phyloP scores from a whole-genome alignment of 2,329 filamentous ascomycete genomes.

The Colletotrichum sp. region DNA sequence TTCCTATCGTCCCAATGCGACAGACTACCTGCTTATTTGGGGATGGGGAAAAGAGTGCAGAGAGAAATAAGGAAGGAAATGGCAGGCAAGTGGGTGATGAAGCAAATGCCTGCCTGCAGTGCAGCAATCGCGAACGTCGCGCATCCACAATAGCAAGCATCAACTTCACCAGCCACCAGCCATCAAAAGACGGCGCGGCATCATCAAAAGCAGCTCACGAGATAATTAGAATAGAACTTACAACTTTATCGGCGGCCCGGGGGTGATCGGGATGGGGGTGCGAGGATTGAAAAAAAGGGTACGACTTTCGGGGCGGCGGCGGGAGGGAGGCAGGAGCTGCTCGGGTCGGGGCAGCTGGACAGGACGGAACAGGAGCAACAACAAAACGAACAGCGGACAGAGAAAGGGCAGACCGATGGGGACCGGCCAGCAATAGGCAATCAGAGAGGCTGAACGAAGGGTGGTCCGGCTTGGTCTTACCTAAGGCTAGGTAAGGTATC shows the following conservation, averaged over 20 bases:
- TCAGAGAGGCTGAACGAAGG: not conserved
- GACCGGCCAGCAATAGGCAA: not conserved
- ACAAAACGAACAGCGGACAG: not conserved
- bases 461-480: conserved; percentile 10
- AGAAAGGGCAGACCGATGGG: not conserved
- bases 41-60: not conserved
- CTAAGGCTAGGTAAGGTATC: not conserved
- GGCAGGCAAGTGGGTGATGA: not conserved
- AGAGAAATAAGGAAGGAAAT: not conserved
- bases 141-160: conserved; percentile 12
- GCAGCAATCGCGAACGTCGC: conserved; percentile 11
- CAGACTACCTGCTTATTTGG: not conserved
- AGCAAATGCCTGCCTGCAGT: not conserved
- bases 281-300: conserved; percentile 27
- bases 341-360: conserved; percentile 28
- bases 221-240: conserved; percentile 25
- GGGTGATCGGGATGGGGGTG: conserved; percentile 29
- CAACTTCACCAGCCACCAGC: conserved; percentile 26
- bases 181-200: conserved; percentile 25
- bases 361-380: not conserved
- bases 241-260: conserved; percentile 30
- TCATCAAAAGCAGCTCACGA: conserved; percentile 30
- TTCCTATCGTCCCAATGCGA: not conserved
- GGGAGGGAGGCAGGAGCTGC: conserved; percentile 32
- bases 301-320: conserved; percentile 19